phyloP scores from a whole-genome alignment of 2,329 filamentous ascomycete species.

The Neonectria magnoliae region DNA sequence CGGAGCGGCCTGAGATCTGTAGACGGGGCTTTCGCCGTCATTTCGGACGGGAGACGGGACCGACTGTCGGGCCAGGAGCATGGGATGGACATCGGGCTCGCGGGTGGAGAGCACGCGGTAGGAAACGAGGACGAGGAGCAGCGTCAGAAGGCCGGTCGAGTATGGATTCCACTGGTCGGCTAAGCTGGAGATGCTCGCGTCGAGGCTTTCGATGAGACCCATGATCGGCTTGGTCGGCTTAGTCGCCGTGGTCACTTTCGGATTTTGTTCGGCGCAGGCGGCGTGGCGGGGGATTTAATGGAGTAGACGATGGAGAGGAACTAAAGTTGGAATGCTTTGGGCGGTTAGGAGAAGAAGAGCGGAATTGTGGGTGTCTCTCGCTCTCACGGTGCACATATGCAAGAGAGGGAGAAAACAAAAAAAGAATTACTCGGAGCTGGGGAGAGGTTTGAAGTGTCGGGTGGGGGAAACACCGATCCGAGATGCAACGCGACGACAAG shows the following conservation, averaged over 20 bases:
- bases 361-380: constrained; percentile 4
- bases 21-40: constrained; percentile 85
- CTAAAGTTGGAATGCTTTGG: background rate
- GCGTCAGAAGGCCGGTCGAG: constrained; percentile 74
- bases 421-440: background rate
- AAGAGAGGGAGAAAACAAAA: background rate
- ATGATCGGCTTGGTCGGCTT: constrained; percentile 42
- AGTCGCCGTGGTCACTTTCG: constrained; percentile 7
- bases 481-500: constrained; percentile 20
- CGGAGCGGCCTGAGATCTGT: constrained; percentile 84
- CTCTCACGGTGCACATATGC: constrained; percentile 1
- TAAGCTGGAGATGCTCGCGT: constrained; percentile 74
- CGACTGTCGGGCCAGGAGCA: constrained; percentile 88
- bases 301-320: background rate
- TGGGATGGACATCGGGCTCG: constrained; percentile 91
- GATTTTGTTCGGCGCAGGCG: background rate
- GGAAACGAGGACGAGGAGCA: constrained; percentile 73
- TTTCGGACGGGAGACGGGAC: constrained; percentile 81
- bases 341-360: background rate
- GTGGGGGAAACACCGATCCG: constrained; percentile 35
- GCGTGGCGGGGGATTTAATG: background rate
- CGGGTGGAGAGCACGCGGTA: constrained; percentile 76
- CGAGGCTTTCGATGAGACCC: constrained; percentile 69
- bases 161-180: constrained; percentile 84
- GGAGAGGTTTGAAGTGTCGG: constrained; percentile 24